Conservation (phyloP, 805 yeast species). For the Metschnikowia santaceciliae region DNA sequence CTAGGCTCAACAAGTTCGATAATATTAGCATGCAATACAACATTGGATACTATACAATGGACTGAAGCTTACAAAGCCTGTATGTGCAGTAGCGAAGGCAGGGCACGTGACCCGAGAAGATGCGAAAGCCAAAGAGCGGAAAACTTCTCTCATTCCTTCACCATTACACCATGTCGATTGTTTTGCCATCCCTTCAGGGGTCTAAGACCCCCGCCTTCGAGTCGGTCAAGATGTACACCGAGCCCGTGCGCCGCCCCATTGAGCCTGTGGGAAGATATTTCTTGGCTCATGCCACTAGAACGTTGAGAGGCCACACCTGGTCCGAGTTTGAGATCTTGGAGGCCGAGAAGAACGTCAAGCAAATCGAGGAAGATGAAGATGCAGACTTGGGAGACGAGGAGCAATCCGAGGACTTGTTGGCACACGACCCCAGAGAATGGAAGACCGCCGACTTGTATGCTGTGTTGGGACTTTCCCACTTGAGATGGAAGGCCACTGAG, state of each 20-base stretch:
- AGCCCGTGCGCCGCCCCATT: conserved; percentile 71
- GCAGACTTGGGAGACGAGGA: conserved; percentile 75
- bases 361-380: conserved; percentile 57
- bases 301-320: conserved; percentile 96
- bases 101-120: neutral
- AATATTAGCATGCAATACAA: too few relatives aligned
- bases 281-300: conserved; percentile 94
- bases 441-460: conserved; percentile 94
- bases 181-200: conserved; percentile 49
- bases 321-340: conserved; percentile 93
- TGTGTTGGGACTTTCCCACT: conserved; percentile 87
- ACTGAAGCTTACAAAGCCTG: neutral
- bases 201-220: conserved; percentile 46
- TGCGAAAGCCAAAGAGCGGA: neutral
- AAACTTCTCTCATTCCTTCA: neutral
- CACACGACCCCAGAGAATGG: conserved; percentile 98
- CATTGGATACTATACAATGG: too few relatives aligned
- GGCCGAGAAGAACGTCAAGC: conserved; percentile 80
- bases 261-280: conserved; percentile 97
- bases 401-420: conserved; percentile 62
- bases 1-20: too few relatives aligned
- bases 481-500: conserved; percentile 86
- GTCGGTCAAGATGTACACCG: conserved; percentile 47
- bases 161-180: conserved; percentile 30
- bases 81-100: neutral